phyloP scores from a whole-genome alignment of 2,329 filamentous ascomycete genomes.

The Aspergillus sp. region DNA sequence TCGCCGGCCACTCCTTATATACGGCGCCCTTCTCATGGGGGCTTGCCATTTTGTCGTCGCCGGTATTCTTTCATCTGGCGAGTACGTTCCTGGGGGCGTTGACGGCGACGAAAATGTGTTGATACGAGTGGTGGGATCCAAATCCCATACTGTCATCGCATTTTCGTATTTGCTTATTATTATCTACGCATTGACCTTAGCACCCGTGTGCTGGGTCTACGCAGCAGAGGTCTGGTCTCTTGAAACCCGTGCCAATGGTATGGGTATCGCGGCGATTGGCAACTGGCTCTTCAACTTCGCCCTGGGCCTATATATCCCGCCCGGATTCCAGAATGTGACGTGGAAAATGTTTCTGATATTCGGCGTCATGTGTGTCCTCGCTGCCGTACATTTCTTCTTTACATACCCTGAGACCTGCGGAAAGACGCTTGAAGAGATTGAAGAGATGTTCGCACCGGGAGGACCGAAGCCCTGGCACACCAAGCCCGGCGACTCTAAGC shows the following conservation, averaged over 20 bases:
- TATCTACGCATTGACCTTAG: conserved; percentile 63
- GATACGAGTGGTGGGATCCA: conserved; percentile 52
- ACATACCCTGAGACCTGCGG: conserved; percentile 36
- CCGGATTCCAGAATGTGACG: conserved; percentile 58
- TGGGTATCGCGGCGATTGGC: conserved; percentile 55
- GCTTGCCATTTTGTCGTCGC: conserved; percentile 37
- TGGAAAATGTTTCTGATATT: conserved; percentile 39
- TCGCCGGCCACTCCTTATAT: no score
- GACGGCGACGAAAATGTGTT: conserved; percentile 53
- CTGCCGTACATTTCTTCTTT: conserved; percentile 47
- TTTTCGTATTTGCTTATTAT: conserved; percentile 41
- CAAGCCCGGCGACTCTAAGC: conserved; percentile 29
- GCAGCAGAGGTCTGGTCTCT: conserved; percentile 65
- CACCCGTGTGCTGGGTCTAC: conserved; percentile 66
- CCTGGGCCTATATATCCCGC: conserved; percentile 58
- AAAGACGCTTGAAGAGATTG: conserved; percentile 36
- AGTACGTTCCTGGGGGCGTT: conserved; percentile 45
- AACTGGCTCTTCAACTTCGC: conserved; percentile 64
- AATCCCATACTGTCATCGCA: conserved; percentile 63
- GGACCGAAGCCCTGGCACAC: conserved; percentile 34
- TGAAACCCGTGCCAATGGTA: conserved; percentile 60
- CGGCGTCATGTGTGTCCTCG: conserved; percentile 48
- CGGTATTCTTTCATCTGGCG: conserved; percentile 44
- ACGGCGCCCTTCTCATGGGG: no score
- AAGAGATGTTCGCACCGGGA: conserved; percentile 29